Conservation (phyloP, 176 grass and related monocot genomes). For the Pharus latifolius region DNA sequence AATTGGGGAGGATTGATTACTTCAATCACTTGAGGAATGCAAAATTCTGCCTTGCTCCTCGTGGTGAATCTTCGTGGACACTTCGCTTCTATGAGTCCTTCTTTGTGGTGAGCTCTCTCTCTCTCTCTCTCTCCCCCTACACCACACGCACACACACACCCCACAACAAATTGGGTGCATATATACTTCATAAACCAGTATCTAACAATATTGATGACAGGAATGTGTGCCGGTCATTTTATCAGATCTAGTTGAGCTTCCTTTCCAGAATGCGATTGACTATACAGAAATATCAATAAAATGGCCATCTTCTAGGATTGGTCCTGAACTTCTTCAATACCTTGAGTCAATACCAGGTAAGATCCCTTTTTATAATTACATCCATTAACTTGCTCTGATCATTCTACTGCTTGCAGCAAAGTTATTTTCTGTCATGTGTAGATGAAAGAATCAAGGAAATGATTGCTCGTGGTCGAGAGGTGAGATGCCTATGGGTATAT, state of each 20-base stretch:
- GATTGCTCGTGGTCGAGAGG: slow-evolving; percentile 43
- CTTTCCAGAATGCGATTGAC: slow-evolving; percentile 87
- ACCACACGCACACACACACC: no score
- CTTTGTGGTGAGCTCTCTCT: slow-evolving; percentile 63
- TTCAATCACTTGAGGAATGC: slow-evolving; percentile 95
- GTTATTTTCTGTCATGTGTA: slow-evolving; percentile 16
- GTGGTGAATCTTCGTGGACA: slow-evolving; percentile 95
- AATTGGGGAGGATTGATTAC: slow-evolving; percentile 76
- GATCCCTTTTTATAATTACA: not conserved
- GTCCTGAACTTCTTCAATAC: slow-evolving; percentile 57
- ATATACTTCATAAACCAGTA: not conserved
- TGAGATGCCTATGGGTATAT: slow-evolving; percentile 86
- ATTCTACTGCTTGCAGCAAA: not conserved
- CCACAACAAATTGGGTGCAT: not conserved
- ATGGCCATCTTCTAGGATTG: slow-evolving; percentile 70
- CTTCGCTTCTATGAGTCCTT: slow-evolving; percentile 87
- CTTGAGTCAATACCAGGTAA: slow-evolving; percentile 78
- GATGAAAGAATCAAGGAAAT: slow-evolving; percentile 75
- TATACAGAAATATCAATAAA: slow-evolving; percentile 86
- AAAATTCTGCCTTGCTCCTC: slow-evolving; percentile 92
- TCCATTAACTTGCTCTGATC: not conserved
- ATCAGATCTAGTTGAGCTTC: slow-evolving; percentile 86
- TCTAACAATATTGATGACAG: slow-evolving; percentile 42
- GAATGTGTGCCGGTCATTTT: slow-evolving; percentile 94
- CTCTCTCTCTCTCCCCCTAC: slow-evolving; percentile 10